Conservation (phyloP, 208 protist genomes). For the Trypanosoma theileri region DNA sequence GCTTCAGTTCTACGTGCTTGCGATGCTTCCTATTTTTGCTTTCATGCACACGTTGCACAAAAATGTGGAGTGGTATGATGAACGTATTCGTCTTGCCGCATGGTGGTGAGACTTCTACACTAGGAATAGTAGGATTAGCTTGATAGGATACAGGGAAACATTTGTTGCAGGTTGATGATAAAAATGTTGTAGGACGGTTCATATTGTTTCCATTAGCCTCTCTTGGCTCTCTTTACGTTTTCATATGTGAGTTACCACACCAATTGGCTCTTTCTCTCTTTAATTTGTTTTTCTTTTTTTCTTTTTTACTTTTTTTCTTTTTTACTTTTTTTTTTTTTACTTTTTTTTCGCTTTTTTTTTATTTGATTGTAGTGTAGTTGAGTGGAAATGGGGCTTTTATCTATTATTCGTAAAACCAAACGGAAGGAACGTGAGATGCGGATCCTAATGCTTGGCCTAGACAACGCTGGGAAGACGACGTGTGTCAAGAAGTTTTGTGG, state of each 20-base stretch:
- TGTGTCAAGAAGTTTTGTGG: constrained; percentile 99
- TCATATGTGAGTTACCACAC: background rate
- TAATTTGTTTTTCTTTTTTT: constrained; percentile 19
- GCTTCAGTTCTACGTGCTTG: constrained; percentile 85
- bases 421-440: constrained; percentile 99
- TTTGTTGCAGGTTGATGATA: background rate
- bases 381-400: constrained; percentile 96
- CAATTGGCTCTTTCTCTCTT: background rate
- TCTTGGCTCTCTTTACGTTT: background rate
- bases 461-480: constrained; percentile 99
- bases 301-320: constrained; percentile 1
- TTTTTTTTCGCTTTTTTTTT: constrained; percentile 12
- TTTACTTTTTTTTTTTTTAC: constrained; percentile 22
- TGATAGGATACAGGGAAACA: background rate
- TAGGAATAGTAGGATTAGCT: background rate
- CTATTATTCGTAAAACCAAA: constrained; percentile 98
- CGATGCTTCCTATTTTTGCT: constrained; percentile 74
- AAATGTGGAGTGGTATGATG: constrained; percentile 80
- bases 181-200: background rate
- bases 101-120: constrained; percentile 72
- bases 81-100: constrained; percentile 78
- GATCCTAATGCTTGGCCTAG: constrained; percentile 96
- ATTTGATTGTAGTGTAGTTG: constrained; percentile 4
- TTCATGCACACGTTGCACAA: constrained; percentile 86
- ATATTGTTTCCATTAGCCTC: background rate